Base-by-base conservation (phyloP, 768 basidiomycete genomes). In the Pisolithus tinctorius region DNA sequence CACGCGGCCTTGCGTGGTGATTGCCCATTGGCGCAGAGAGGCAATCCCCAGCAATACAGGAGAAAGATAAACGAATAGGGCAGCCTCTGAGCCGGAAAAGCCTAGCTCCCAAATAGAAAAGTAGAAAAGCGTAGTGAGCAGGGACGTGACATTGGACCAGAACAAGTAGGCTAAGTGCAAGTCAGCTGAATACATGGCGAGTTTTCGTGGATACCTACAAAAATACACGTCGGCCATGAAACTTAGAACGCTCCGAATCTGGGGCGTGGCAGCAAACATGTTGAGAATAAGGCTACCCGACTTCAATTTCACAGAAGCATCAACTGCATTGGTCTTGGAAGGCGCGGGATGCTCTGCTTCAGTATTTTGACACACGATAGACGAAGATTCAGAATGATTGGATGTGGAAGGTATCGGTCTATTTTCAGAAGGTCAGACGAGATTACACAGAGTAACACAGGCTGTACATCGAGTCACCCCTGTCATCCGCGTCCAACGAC, bases 31-130 rank as follows among this genome's bases (percentile, higher is more conserved):
- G 31, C 72, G 68, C 26, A 85, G 39, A 1, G 72, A 63, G 1
- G 72, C 58, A 39, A 78, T 64, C 0, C 76, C 71, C 11, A 93
- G 74, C 13, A 90, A 61, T 5, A 77, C 55, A 0, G 90, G 88
- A 0, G 91, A 82, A 26, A 94, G 76, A 7, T 82, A 80, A 7
- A 79, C 76, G 8, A 93, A 71, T 3, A 91, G 69, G 0, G 90
- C 79, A 14, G 89, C 73, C 62, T 95, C 93, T 34, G 84, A 80
- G 4, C 93, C 93, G 10, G 87, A 81, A 29, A 94, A 75, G 26
- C 86, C 89, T 16, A 93, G 82, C 62, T 90, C 79, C 92, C 92
- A 93, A 17, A 95, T 82, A 25, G 88, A 92, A 70, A 91, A 94
- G 69, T 93, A 94, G 71, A 94, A 94, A 4, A 94, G 73, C 4